Base-by-base conservation (phyloP, 1,284 basidiomycete genomes). In the Farysia itapuensis region DNA sequence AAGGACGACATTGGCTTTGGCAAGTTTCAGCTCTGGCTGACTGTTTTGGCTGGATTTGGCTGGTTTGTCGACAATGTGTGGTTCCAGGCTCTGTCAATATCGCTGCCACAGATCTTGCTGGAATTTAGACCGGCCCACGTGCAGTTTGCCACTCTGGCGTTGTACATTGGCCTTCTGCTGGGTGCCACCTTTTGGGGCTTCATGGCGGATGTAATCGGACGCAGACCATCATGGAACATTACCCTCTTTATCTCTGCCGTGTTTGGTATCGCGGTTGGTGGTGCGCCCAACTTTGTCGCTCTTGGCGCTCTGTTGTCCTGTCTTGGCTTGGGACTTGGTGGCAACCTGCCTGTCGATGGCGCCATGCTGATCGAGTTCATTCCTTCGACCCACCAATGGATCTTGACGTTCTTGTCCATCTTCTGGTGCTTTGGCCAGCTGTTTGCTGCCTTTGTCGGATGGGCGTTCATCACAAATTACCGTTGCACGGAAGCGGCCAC, bases 381-480 rank as follows among this genome's bases (percentile, higher is more conserved):
- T 16, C 71, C 71, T 1, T 56, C 53, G 3, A 42, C 67, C 9
- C 44, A 52, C 38, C 43, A 85, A 79, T 85, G 82, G 81, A 81
- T 84, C 26, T 75, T 86, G 33, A 86, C 84, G 0, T 77, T 86
- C n/a, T 79, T 86, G 1, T 84, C 83, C 8, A 79, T 82, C 21
- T 85, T 83, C 81, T 86, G 85, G 85, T 82, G 83, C 14, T 65
- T 85, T 18, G 85, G 84, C 1, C 83, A 84, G 59, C 76, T 84
- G 21, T 66, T 75, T 41, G 74, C 70, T 5, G 60, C 66, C 9
- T 42, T 74, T 21, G 67, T 74, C 31, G 67, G 64, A 3, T 71
- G 71, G 70, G 67, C 65, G 1, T 81, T 83, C 63, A 82, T 84
- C 46, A 78, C 78, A 16, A 81, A 81, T 57, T 83, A 50, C 43